phyloP scores from a whole-genome alignment of 1,284 basidiomycete species.

The Coniophora puteana region DNA sequence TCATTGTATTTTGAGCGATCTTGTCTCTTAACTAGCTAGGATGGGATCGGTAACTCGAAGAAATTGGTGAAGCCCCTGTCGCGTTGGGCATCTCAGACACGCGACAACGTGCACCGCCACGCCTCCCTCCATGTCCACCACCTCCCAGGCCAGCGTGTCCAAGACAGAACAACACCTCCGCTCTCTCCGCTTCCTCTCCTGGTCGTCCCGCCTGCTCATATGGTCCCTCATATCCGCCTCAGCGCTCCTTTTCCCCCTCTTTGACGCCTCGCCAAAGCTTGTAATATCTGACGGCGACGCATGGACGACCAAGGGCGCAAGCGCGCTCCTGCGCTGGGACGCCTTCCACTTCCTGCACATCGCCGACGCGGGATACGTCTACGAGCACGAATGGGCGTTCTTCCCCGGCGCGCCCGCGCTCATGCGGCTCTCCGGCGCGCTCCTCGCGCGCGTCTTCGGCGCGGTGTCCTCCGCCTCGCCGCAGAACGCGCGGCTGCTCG shows the following conservation, averaged over 20 bases:
- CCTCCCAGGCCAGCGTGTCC: too few relatives aligned
- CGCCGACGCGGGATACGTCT: conserved; percentile 61
- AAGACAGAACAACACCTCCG: conserved; percentile 19
- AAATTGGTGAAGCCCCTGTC: too few relatives aligned
- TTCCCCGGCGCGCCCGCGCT: conserved; percentile 67
- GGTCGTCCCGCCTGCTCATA: conserved; percentile 18
- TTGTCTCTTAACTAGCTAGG: too few relatives aligned
- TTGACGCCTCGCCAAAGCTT: conserved; percentile 43
- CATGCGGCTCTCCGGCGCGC: conserved; percentile 38
- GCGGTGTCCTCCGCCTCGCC: conserved; percentile 5
- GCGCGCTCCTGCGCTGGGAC: conserved; percentile 81
- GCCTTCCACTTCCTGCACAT: conserved; percentile 76
- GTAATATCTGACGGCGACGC: conserved; percentile 18
- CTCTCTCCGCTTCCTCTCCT: conserved; percentile 18
- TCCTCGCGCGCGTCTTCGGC: conserved; percentile 18
- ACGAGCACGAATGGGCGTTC: conserved; percentile 90
- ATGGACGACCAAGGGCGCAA: conserved; percentile 16
- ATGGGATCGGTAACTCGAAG: too few relatives aligned
- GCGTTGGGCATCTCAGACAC: too few relatives aligned
- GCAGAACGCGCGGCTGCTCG: conserved; percentile 12
- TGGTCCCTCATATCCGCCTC: conserved; percentile 21
- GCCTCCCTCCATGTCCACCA: too few relatives aligned
- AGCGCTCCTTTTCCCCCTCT: conserved; percentile 32
- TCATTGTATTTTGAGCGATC: too few relatives aligned
- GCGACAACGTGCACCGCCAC: too few relatives aligned